Evolutionary conservation across 2,329 filamentous ascomycete genomes (phyloP).

Genomic region (Beauveria rudraprayagi): DNA sequence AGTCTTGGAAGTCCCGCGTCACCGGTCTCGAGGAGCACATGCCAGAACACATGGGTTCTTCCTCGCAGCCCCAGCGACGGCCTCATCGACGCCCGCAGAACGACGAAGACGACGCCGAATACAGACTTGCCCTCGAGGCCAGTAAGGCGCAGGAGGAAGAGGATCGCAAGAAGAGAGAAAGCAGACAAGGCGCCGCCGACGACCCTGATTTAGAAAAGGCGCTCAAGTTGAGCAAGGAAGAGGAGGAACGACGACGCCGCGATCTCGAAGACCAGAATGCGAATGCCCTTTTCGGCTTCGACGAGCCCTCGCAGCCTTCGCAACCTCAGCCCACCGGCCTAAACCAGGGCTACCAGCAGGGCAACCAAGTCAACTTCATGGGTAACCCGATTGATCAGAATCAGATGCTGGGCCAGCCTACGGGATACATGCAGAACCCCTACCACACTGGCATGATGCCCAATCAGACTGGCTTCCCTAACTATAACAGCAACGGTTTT

Average conservation of each 20-base stretch:
- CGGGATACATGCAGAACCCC: constrained; percentile 56
- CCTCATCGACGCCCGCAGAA: constrained; percentile 42
- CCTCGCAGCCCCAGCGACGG: constrained; percentile 30
- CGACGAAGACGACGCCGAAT: constrained; percentile 85
- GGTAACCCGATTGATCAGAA: constrained; percentile 83
- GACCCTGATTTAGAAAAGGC: constrained; percentile 93
- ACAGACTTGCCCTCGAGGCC: constrained; percentile 82
- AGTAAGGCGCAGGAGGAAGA: constrained; percentile 95
- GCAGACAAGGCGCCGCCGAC: constrained; percentile 48
- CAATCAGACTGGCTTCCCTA: constrained; percentile 29
- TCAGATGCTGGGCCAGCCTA: constrained; percentile 70
- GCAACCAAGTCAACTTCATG: constrained; percentile 92
- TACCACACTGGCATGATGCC: constrained; percentile 44
- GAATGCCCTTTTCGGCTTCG: constrained; percentile 73
- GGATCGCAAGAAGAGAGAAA: constrained; percentile 66
- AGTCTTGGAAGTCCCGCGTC: constrained; percentile 94
- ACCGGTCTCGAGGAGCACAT: constrained; percentile 81
- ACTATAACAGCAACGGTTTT: constrained; percentile 57
- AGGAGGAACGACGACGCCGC: constrained; percentile 80
- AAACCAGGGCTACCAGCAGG: constrained; percentile 97
- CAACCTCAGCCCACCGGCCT: constrained; percentile 79
- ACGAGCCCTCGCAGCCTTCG: constrained; percentile 50
- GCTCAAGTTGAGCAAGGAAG: constrained; percentile 87
- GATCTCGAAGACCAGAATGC: constrained; percentile 84
- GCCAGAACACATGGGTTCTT: constrained; percentile 33